phyloP scores from a whole-genome alignment of 305 asterid genomes.

The Fraxinus floribunda region DNA sequence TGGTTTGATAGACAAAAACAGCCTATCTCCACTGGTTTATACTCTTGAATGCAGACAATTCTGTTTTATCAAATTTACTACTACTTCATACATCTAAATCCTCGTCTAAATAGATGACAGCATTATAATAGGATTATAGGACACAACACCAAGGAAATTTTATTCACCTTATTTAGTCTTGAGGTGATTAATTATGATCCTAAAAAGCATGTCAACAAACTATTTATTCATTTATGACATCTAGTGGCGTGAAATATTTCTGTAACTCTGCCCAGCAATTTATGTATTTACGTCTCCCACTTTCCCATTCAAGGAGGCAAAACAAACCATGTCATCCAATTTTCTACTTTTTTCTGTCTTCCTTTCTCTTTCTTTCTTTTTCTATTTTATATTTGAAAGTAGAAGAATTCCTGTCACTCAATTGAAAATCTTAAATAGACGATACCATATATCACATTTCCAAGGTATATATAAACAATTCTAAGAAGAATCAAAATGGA shows the following conservation, averaged over 20 bases:
- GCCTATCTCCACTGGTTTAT: background rate
- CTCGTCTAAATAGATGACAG: background rate
- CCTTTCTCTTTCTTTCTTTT: background rate
- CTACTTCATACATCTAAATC: background rate
- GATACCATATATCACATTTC: background rate
- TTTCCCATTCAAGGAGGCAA: background rate
- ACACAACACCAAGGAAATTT: background rate
- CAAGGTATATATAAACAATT: background rate
- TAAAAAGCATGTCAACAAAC: background rate
- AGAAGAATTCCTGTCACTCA: background rate
- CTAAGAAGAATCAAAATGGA: background rate
- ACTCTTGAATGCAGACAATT: background rate
- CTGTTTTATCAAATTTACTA: background rate
- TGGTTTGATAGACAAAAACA: background rate
- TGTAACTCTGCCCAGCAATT: background rate
- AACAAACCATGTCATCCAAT: background rate
- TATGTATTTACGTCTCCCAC: background rate
- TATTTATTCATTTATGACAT: background rate
- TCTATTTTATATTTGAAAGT: background rate
- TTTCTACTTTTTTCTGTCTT: background rate
- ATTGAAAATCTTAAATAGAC: background rate
- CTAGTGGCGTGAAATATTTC: background rate
- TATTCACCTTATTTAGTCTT: background rate
- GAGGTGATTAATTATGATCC: background rate
- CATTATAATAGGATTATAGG: background rate